Percentiles rank a stretch among this genome's conserved stretches.
Evolutionary conservation across 352 stramenopile species (phyloP).

Genomic region (Globisporangium cystogenes): DNA sequence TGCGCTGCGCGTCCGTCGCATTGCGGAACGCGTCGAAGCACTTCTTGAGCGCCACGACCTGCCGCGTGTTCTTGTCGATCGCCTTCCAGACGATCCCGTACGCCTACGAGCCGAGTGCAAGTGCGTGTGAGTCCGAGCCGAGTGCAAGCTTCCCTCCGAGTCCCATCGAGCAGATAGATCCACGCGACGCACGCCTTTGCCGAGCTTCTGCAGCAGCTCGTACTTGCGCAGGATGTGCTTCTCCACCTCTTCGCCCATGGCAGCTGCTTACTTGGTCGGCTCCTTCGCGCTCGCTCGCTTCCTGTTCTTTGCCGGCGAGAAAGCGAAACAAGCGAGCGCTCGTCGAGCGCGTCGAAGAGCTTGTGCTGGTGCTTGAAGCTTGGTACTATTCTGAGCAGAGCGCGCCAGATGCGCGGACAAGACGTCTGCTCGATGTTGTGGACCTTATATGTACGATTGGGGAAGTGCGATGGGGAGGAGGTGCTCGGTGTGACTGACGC

Average conservation of each 20-base stretch:
- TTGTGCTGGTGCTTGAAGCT: too few relatives aligned
- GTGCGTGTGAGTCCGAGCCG: conserved; percentile 1
- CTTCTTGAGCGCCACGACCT: conserved; percentile 95
- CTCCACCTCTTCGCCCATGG: conserved; percentile 92
- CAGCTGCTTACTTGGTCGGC: neutral
- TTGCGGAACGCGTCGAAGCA: conserved; percentile 97
- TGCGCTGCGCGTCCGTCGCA: conserved; percentile 92
- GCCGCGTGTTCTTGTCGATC: conserved; percentile 89
- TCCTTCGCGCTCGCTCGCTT: neutral
- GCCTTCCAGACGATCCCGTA: conserved; percentile 97
- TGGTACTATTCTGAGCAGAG: neutral
- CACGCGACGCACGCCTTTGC: conserved; percentile 78
- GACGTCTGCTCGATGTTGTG: too few relatives aligned
- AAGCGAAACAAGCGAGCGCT: neutral
- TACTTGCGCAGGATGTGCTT: conserved; percentile 92
- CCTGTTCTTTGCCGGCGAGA: neutral
- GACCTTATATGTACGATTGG: too few relatives aligned
- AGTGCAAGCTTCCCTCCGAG: neutral
- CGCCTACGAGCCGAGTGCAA: conserved; percentile 34
- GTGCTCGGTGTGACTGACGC: too few relatives aligned
- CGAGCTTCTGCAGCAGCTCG: conserved; percentile 91
- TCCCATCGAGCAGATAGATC: neutral
- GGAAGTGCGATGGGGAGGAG: too few relatives aligned
- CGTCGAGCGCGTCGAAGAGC: neutral
- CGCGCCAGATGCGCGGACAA: too few relatives aligned